Base-by-base conservation (phyloP, 345 rosid species). In the Bruguiera gymnorhiza region DNA sequence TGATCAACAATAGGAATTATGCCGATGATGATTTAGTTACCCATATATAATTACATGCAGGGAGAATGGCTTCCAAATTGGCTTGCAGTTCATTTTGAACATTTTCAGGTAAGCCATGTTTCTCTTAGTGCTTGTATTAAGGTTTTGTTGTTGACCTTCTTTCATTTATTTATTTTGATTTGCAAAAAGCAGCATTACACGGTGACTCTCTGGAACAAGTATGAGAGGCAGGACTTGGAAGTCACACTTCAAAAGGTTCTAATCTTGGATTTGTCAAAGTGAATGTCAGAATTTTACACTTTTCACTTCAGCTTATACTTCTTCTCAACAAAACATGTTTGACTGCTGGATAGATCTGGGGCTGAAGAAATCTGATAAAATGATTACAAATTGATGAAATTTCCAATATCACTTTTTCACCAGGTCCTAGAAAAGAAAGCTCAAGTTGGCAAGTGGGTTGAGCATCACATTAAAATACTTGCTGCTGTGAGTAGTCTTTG, bases 171-270 rank as follows among this genome's bases (percentile, higher is more conserved):
- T 32, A 15, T 69, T 53, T 64, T 52, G 5, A 18, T 18, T 56
- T 56, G 60, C 6, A 24, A 61, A 34, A 61, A 60, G 67, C 78
- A 84, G 84, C 77, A 77, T 26, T 72, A 66, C 65, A 26, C 69
- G 16, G 30, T 29, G 62, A 69, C 74, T 57, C 63, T 43, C 36
- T 84, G 88, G 88, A 70, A 75, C 65, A 79, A 82, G 48, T 79
- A 72, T 63, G 72, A 76, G 51, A 68, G 59, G 57, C 84, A 84
- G n/a, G 69, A 68, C 51, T 69, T 81, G 64, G 75, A 70, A 62
- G 39, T 75, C 6, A 63, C 77, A 52, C 65, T 79, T 67, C 62
- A 66, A 62, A 73, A 77, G 87, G 87, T 84, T 31, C 57, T 26
- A 57, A 43, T 70, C 51, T 70, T 63, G 39, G 62, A 19, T 30